A percentile compares a stretch with the other conserved stretches of the same genome.
Evolutionary conservation across 495 filamentous ascomycete genomes (phyloP).

Genomic region (Lasiosphaeria miniovina): DNA sequence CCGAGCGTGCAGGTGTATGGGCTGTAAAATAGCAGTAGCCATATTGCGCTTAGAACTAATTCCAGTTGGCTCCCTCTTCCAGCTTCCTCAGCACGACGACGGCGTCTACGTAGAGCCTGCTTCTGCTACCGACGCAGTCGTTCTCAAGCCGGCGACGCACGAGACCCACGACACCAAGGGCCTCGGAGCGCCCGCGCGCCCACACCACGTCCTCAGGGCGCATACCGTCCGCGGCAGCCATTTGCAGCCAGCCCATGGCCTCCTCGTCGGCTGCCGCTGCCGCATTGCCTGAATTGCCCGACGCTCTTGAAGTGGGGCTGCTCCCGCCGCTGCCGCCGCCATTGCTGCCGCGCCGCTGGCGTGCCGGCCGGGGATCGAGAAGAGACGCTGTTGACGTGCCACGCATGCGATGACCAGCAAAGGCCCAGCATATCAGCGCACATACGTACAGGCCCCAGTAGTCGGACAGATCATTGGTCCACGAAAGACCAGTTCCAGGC

Average conservation of each 20-base stretch:
- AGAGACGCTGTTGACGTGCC: constrained; percentile 43
- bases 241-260: constrained; percentile 53
- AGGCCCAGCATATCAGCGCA: constrained; percentile 48
- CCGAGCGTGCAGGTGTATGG: neutral
- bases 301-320: constrained; percentile 53
- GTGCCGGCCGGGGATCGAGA: constrained; percentile 55
- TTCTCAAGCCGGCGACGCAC: constrained; percentile 38
- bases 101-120: constrained; percentile 43
- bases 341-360: constrained; percentile 43
- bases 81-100: constrained; percentile 42
- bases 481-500: constrained; percentile 10
- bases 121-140: constrained; percentile 38
- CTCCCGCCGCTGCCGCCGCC: constrained; percentile 58
- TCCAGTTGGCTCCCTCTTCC: constrained; percentile 36
- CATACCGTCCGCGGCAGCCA: constrained; percentile 59
- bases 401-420: constrained; percentile 27
- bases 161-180: constrained; percentile 36
- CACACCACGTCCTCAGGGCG: constrained; percentile 28
- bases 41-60: constrained; percentile 37
- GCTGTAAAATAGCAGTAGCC: neutral
- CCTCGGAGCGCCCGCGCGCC: constrained; percentile 31
- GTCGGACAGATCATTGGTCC: constrained; percentile 39
- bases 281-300: constrained; percentile 9
- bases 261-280: constrained; percentile 41
- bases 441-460: constrained; percentile 50